Evolutionary conservation across 208 protist species (phyloP).

Genomic region (Leishmania mexicana): DNA sequence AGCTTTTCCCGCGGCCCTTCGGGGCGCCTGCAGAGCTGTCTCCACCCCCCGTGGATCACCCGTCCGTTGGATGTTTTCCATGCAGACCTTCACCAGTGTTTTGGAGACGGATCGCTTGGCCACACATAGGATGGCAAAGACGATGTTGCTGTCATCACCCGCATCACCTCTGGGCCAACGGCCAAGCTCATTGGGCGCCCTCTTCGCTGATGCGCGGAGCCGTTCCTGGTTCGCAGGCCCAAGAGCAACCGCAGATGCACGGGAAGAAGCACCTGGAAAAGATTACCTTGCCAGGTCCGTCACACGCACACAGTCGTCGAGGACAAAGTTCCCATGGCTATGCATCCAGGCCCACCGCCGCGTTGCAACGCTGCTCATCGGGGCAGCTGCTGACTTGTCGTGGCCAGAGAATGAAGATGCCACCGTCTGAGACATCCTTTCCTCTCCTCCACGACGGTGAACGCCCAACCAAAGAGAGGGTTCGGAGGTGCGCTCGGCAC

Average conservation of each 20-base stretch:
- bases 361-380: constrained; percentile 7
- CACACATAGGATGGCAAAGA: not conserved
- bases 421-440: not conserved
- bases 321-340: not conserved
- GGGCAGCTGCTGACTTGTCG: constrained; percentile 14
- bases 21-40: not conserved
- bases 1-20: not conserved
- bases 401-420: constrained; percentile 24
- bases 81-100: not conserved
- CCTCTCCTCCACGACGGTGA: constrained; percentile 27
- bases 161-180: constrained; percentile 1
- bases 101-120: not conserved
- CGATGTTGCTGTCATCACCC: not conserved
- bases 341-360: constrained; percentile 3
- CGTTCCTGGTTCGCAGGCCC: constrained; percentile 1
- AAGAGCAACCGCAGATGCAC: constrained; percentile 7
- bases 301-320: constrained; percentile 15
- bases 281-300: constrained; percentile 21
- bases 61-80: constrained; percentile 4
- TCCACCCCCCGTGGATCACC: not conserved
- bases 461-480: not conserved
- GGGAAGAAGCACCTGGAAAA: constrained; percentile 18
- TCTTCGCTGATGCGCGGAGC: not conserved
- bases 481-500: not conserved
- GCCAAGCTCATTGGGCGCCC: constrained; percentile 1